phyloP scores from a whole-genome alignment of 495 filamentous ascomycete species.

The Clavariopsis aquatica region DNA sequence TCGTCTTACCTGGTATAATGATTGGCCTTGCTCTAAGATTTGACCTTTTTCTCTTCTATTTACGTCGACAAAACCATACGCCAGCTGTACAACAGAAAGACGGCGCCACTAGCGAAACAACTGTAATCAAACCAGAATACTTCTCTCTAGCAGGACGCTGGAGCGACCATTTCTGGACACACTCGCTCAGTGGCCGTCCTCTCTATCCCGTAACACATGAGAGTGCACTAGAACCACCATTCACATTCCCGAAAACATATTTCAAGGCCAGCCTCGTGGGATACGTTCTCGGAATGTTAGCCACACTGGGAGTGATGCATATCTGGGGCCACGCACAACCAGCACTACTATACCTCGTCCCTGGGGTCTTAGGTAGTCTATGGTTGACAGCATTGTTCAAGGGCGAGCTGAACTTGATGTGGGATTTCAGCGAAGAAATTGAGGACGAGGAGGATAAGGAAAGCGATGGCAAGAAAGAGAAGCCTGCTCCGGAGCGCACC shows the following conservation, averaged over 20 bases:
- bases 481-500: constrained; percentile 14
- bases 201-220: constrained; percentile 26
- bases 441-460: constrained; percentile 41
- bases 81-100: constrained; percentile 1
- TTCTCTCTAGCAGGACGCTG: constrained; percentile 66
- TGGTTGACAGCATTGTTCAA: constrained; percentile 77
- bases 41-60: constrained; percentile 82
- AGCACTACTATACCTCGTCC: constrained; percentile 90
- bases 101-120: neutral
- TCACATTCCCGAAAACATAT: constrained; percentile 78
- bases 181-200: constrained; percentile 31
- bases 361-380: constrained; percentile 71
- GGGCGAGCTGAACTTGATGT: constrained; percentile 73
- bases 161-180: constrained; percentile 85
- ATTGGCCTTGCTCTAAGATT: constrained; percentile 85
- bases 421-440: constrained; percentile 74
- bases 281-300: constrained; percentile 77
- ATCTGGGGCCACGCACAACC: constrained; percentile 82
- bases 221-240: constrained; percentile 31
- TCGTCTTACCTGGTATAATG: constrained; percentile 92
- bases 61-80: constrained; percentile 53
- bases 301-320: constrained; percentile 75
- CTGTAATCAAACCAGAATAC: constrained; percentile 56
- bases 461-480: constrained; percentile 20
- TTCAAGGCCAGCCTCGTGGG: constrained; percentile 78